Percentiles rank a stretch among this genome's conserved stretches.
These are phyloP conservation scores for Cordia subcordata DNA, from an alignment of 257 asterid species.

Conservation along the genomic window DNA sequence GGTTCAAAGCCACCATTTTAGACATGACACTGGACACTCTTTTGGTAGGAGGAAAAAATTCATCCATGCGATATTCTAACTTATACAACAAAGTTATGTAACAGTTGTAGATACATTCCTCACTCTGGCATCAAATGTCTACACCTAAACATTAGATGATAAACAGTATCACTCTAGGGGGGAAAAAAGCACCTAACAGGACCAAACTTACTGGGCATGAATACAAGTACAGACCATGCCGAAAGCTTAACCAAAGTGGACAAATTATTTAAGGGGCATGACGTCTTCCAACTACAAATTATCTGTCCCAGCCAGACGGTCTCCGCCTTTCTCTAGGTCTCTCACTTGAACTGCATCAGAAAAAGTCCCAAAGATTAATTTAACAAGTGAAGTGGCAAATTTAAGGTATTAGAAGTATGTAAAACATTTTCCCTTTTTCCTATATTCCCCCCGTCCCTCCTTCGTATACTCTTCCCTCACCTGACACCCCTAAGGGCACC, in stretches of 20 bases:
- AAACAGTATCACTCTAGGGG: background rate
- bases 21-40: too few species aligned
- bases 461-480: too few species aligned
- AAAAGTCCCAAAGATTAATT: background rate
- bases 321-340: conserved; percentile 80
- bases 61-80: too few species aligned
- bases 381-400: background rate
- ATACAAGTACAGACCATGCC: conserved; percentile 4
- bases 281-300: background rate
- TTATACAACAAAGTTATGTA: too few species aligned
- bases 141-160: background rate
- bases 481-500: too few species aligned
- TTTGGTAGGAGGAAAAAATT: too few species aligned
- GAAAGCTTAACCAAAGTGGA: background rate
- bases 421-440: background rate
- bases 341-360: conserved; percentile 42
- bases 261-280: background rate
- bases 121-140: too few species aligned
- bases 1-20: too few species aligned
- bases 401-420: background rate
- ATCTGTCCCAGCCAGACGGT: conserved; percentile 97
- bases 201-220: background rate
- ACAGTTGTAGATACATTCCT: background rate
- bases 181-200: background rate
- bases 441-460: background rate